Evolutionary conservation across 345 rosid genomes (phyloP).

Genomic region (Microthlaspi erraticum): DNA sequence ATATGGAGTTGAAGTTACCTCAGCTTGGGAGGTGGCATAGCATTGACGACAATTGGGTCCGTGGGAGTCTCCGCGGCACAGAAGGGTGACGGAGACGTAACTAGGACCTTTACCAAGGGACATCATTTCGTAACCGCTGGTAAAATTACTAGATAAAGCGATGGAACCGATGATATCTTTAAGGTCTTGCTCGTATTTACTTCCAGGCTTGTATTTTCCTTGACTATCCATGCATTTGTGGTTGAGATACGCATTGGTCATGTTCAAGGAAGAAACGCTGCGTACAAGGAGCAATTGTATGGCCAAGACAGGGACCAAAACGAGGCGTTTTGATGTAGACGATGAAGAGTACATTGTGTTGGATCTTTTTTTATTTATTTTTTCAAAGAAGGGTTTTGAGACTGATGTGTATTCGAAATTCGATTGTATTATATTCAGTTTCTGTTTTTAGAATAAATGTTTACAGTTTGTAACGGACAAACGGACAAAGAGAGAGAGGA

Average conservation of each 20-base stretch:
- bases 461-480: slow-evolving; percentile 28
- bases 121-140: slow-evolving; percentile 39
- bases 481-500: background rate
- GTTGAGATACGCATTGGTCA: slow-evolving; percentile 23
- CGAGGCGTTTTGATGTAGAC: background rate
- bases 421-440: background rate
- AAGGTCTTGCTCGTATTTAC: slow-evolving; percentile 12
- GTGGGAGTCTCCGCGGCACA: slow-evolving; percentile 62
- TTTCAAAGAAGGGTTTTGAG: background rate
- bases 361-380: background rate
- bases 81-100: slow-evolving; percentile 46
- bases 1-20: background rate
- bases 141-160: background rate
- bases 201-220: slow-evolving; percentile 30
- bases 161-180: background rate
- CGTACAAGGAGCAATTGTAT: slow-evolving; percentile 24
- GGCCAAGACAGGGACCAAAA: background rate
- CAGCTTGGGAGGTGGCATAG: slow-evolving; percentile 38
- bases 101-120: slow-evolving; percentile 37
- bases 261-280: slow-evolving; percentile 21
- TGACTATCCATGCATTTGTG: slow-evolving; percentile 20
- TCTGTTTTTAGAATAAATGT: background rate
- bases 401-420: background rate
- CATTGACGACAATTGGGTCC: slow-evolving; percentile 55
- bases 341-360: background rate